Evolutionary conservation across 1,139 yeast species (phyloP).

Genomic region (Yamadazyma blattariae): DNA sequence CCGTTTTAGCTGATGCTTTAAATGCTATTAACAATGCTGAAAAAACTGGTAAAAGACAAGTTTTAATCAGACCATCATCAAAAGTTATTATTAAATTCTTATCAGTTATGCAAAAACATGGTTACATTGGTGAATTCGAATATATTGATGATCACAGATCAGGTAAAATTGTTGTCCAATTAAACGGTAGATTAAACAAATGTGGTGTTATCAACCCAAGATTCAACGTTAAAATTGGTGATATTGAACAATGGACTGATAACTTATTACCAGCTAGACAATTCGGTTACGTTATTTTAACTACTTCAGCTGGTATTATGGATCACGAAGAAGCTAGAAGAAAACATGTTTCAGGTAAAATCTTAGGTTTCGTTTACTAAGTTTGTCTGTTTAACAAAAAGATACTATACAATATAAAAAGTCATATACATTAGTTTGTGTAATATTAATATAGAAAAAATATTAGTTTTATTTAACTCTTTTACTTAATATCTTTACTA

Average conservation of each 20-base stretch:
- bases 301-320: conserved; percentile 99
- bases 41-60: conserved; percentile 98
- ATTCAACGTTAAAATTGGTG: conserved; percentile 87
- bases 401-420: background rate
- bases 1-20: conserved; percentile 97
- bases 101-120: conserved; percentile 96
- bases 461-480: background rate
- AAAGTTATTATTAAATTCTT: conserved; percentile 95
- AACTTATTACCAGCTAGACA: conserved; percentile 96
- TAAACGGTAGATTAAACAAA: conserved; percentile 96
- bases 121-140: conserved; percentile 82
- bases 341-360: conserved; percentile 97
- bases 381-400: background rate
- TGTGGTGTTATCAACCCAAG: conserved; percentile 97
- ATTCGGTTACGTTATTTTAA: conserved; percentile 90
- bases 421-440: background rate
- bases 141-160: conserved; percentile 98
- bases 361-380: conserved; percentile 90
- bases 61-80: conserved; percentile 93
- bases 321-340: conserved; percentile 99
- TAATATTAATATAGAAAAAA: background rate
- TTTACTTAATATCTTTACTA: conserved; percentile 1
- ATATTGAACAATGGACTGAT: conserved; percentile 95
- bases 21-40: conserved; percentile 97
- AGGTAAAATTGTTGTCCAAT: conserved; percentile 90